Evolutionary conservation across 306 rosid genomes (phyloP), one percentile per base, ranked within the genome.

Genomic region (Corylus heterophylla): DNA sequence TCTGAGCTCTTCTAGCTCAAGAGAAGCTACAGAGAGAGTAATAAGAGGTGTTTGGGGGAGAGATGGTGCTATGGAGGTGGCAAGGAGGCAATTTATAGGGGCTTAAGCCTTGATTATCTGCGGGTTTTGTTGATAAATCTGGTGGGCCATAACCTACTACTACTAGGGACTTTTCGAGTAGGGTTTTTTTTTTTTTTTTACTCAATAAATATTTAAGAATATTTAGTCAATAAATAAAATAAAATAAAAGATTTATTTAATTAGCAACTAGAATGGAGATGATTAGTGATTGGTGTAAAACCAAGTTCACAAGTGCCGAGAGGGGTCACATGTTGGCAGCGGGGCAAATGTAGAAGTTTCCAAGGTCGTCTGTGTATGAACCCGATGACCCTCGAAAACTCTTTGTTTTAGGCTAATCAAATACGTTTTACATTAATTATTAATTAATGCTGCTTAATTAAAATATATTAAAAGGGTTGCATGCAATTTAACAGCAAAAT

Each of bases 11-110:
- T 48, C 42, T 74, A 17, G 71, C 54, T 7, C 49, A 11, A 2
- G 1, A 17, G 50, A 14, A 42, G 45, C 52, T 9, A 45, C 10
- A 3, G 6, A 4, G 6, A 4, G 27, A 20, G 3, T 7, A 3
- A 0, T 56, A 8, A 12, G 5, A 12, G 5, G 42, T 2, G 54
- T 12, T 56, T 20, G 69, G 3, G 18, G 4, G 64, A 35, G 8
- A 47, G 74, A 22, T 11, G 44, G 9, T 16, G 52, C 31, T 7
- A 25, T 31, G 66, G 25, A 7, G 27, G 5, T 5, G 7, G 9
- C 16, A n/a, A 42, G 52, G 64, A 51, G 69, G 74, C 59, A 0
- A 31, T 84, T 89, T 90, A 84, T 87, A 89, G 87, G 76, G 39
- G 25, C 55, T 78, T 48, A 35, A 50, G 82, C 79, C 83, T 4